phyloP scores from a whole-genome alignment of 2,329 filamentous ascomycete species.

The Setomelanomma holmii region DNA sequence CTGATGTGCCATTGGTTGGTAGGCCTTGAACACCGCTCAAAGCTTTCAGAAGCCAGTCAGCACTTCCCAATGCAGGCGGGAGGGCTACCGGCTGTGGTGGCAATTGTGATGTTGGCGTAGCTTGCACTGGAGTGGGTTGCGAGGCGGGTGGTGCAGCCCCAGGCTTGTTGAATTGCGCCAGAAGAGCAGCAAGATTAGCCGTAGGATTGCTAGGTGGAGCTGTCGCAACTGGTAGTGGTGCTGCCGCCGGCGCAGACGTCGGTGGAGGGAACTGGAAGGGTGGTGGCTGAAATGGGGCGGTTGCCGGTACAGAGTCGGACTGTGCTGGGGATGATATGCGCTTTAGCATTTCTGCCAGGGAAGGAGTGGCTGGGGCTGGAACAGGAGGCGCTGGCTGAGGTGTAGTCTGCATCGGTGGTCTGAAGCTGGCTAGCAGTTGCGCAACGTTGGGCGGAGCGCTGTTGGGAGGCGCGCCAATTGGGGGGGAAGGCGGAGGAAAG shows the following conservation, averaged over 20 bases:
- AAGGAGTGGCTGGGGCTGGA: constrained; percentile 29
- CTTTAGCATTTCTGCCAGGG: constrained; percentile 39
- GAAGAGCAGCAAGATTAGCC: constrained; percentile 39
- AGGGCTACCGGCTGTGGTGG: constrained; percentile 19
- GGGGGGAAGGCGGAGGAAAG: constrained; percentile 26
- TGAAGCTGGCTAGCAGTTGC: constrained; percentile 38
- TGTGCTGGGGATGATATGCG: constrained; percentile 38
- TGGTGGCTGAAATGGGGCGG: constrained; percentile 36
- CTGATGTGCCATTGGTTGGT: constrained; percentile 34
- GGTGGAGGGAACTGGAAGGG: constrained; percentile 34
- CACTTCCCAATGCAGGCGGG: constrained; percentile 25
- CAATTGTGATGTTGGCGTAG: constrained; percentile 24
- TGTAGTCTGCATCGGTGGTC: constrained; percentile 26
- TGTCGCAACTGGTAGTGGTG: constrained; percentile 31
- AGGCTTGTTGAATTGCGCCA: constrained; percentile 42
- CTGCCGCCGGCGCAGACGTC: constrained; percentile 28
- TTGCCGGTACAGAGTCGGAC: constrained; percentile 27
- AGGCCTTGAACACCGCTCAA: constrained; percentile 34
- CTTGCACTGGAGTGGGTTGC: constrained; percentile 25
- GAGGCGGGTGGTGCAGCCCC: constrained; percentile 21
- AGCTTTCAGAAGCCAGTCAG: constrained; percentile 44
- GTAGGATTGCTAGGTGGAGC: constrained; percentile 34
- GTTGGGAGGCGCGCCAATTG: constrained; percentile 23
- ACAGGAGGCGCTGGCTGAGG: constrained; percentile 26
- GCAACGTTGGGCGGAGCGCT: constrained; percentile 35